Conservation (phyloP, 2,329 filamentous ascomycete species). For the Alternaria triticina region DNA sequence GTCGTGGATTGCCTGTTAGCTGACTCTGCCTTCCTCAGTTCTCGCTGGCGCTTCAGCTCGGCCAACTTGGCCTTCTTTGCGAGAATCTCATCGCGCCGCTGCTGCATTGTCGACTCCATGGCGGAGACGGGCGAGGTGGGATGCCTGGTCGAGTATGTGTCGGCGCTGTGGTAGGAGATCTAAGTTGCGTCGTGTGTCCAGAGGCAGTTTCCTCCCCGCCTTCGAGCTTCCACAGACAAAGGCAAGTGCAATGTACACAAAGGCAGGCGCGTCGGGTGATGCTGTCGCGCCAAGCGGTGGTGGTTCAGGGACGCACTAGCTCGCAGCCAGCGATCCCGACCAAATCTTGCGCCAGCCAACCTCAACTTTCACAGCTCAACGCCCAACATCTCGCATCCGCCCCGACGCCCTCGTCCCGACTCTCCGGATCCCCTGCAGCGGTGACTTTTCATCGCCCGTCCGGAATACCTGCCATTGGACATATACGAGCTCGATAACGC, state of each 20-base stretch:
- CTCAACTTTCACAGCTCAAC: slow-evolving; percentile 36
- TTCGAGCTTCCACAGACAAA: background rate
- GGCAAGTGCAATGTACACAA: background rate
- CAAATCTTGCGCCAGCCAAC: slow-evolving; percentile 39
- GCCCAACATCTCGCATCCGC: slow-evolving; percentile 29
- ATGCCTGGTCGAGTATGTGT: background rate
- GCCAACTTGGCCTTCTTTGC: slow-evolving; percentile 97
- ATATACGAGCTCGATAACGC: slow-evolving; percentile 18
- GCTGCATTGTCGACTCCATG: slow-evolving; percentile 66
- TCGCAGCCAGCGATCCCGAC: slow-evolving; percentile 20
- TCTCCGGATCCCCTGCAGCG: slow-evolving; percentile 18
- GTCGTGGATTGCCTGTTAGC: slow-evolving; percentile 68
- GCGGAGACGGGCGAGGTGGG: slow-evolving; percentile 12
- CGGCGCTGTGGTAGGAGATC: background rate
- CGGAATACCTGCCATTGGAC: slow-evolving; percentile 41
- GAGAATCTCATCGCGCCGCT: slow-evolving; percentile 93
- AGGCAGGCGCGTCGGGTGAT: slow-evolving; percentile 8
- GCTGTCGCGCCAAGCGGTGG: slow-evolving; percentile 34
- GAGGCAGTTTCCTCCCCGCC: background rate
- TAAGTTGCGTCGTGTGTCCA: background rate
- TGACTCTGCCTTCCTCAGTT: slow-evolving; percentile 78
- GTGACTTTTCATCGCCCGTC: slow-evolving; percentile 26
- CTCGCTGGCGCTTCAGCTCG: slow-evolving; percentile 91
- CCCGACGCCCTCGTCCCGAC: slow-evolving; percentile 28
- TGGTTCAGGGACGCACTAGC: slow-evolving; percentile 26